phyloP scores from a whole-genome alignment of 2,329 filamentous ascomycete species.

The Claviceps sp. region DNA sequence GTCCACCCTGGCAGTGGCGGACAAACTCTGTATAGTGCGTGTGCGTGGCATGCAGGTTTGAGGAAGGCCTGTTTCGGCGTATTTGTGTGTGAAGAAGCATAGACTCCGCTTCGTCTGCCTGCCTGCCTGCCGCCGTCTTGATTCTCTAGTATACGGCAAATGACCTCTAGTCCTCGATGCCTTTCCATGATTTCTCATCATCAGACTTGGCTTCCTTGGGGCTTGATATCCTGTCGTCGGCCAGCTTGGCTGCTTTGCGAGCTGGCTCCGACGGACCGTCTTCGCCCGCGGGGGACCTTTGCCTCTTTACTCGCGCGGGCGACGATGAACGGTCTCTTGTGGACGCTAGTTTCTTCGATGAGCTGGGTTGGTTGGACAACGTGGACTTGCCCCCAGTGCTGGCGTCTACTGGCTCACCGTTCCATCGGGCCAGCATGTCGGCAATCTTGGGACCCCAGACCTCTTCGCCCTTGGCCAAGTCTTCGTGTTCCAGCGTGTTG shows the following conservation, averaged over 20 bases:
- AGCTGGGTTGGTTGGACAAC: constrained; percentile 1
- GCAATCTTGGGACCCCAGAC: constrained; percentile 69
- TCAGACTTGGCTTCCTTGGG: constrained; percentile 13
- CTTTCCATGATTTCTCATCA: constrained; percentile 30
- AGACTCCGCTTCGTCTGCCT: background rate
- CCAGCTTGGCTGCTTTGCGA: constrained; percentile 13
- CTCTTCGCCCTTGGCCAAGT: constrained; percentile 61
- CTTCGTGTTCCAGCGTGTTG: constrained; percentile 67
- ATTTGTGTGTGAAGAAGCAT: no score
- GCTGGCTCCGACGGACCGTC: constrained; percentile 12
- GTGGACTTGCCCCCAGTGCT: constrained; percentile 8
- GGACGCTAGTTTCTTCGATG: constrained; percentile 7
- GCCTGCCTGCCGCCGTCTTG: background rate
- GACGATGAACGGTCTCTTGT: background rate
- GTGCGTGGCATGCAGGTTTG: no score
- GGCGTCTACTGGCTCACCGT: constrained; percentile 16
- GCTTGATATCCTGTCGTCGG: constrained; percentile 5
- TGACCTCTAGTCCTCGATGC: constrained; percentile 23
- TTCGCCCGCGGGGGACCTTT: constrained; percentile 14
- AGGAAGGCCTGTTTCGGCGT: no score
- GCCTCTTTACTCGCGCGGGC: constrained; percentile 16
- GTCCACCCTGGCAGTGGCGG: no score
- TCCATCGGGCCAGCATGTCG: constrained; percentile 32
- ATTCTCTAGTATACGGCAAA: no score
- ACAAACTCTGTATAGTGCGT: no score